Evolutionary conservation across 225 moss, liverwort and hornwort species (phyloP), one percentile per base, ranked within the genome.

Genomic region (Neckera pumila): DNA sequence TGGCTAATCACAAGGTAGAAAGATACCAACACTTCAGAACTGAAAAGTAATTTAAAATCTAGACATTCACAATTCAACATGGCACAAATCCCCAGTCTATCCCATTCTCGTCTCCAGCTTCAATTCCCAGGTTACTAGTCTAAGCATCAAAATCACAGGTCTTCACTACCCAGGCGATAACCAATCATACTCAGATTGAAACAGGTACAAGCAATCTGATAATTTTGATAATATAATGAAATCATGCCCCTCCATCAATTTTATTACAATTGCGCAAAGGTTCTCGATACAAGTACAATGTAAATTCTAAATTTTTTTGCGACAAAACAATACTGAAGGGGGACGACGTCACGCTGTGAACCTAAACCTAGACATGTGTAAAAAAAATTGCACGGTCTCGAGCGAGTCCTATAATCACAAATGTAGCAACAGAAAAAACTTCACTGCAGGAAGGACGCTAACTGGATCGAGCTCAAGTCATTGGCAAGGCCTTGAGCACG

Each of bases 401-500:
- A 3, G 3, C 9, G 22, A 34, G 34, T 22, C 9, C 76, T 14
- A 12, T 3, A 76, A 53, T 8, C 53, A 20, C 20, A 20, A 33
- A 75, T 20, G 33, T 51, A 51, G 18, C 31, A 74, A 49, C 49
- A 33, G 33, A 12, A 20, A 75, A 33, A 75, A 12, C 33, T 75
- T 75, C 75, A 49, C 54, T 18, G 38, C 15, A 60, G 38, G 36
- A 54, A 53, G 26, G 27, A 59, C 7, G 79, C 36, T 12, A 59
- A 7, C 17, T 74, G 14, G 5, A 23, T 38, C 16, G 17, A 53
- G 15, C 30, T 89, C 89, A 88, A 30, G 58, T 69, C 25, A 86
- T 10, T 1, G 93, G 91, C 88, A 90, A 45, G 49, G 91, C 88
- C 84, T 93, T 93, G 18, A 93, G 90, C 13, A 93, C 90, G 60